A percentile compares a stretch with the other conserved stretches of the same genome.
These are phyloP conservation scores for Boletus holoroseus DNA, from an alignment of 1,284 basidiomycete species.

Conservation along the genomic window DNA sequence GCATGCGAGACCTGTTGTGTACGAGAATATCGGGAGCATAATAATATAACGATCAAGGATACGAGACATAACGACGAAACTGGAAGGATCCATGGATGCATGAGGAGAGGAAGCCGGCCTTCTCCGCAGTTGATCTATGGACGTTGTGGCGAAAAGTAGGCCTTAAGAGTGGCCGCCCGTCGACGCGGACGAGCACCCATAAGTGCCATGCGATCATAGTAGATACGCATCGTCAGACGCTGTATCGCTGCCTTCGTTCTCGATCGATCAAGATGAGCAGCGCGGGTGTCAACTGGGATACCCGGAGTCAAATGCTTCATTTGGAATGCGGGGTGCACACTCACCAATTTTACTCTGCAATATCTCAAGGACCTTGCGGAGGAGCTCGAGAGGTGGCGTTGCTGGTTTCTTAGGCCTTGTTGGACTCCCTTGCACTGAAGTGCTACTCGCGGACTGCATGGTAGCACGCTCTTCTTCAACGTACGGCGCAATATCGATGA, in stretches of 20 bases:
- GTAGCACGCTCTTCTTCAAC: conserved; percentile 41
- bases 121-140: conserved; percentile 4
- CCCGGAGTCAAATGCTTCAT: neutral
- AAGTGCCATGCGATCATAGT: conserved; percentile 51
- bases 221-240: conserved; percentile 54
- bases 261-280: conserved; percentile 66
- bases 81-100: neutral
- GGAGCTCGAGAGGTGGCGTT: conserved; percentile 41
- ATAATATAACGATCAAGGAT: neutral
- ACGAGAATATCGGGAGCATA: neutral
- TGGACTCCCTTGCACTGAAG: conserved; percentile 27
- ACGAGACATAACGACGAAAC: neutral
- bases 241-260: conserved; percentile 61
- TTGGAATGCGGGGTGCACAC: conserved; percentile 17
- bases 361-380: conserved; percentile 43
- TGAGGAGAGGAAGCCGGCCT: neutral
- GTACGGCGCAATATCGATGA: conserved; percentile 55
- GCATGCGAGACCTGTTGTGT: neutral
- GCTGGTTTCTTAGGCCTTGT: conserved; percentile 34
- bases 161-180: conserved; percentile 28
- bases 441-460: conserved; percentile 14
- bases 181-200: conserved; percentile 17
- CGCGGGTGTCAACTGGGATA: conserved; percentile 58
- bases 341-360: conserved; percentile 61
- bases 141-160: conserved; percentile 30